These are phyloP conservation scores for Arachnomyces sp. DNA, from an alignment of 2,329 filamentous ascomycete genomes.

Conservation along the genomic window DNA sequence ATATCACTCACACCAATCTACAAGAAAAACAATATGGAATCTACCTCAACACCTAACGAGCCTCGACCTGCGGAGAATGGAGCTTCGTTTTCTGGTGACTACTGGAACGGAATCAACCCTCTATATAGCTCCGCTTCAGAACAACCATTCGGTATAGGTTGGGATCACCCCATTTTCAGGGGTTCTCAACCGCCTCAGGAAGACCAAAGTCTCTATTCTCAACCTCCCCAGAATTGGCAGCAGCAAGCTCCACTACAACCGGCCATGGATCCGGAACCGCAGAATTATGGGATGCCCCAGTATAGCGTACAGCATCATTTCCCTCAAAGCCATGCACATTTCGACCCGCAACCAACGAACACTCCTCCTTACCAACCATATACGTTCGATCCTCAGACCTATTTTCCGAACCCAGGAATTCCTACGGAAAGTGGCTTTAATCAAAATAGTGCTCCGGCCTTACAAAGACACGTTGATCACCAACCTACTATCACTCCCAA, in stretches of 20 bases:
- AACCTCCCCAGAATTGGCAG: slow-evolving; percentile 15
- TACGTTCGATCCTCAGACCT: slow-evolving; percentile 23
- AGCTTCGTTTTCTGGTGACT: slow-evolving; percentile 25
- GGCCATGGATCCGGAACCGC: slow-evolving; percentile 15
- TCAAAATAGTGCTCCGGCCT: slow-evolving; percentile 4
- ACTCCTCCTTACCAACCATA: slow-evolving; percentile 28
- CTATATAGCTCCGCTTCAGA: slow-evolving; percentile 21
- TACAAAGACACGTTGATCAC: slow-evolving; percentile 6
- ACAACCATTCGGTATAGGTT: slow-evolving; percentile 26
- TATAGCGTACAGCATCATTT: slow-evolving; percentile 15
- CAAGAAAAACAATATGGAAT: slow-evolving; percentile 24
- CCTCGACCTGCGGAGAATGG: slow-evolving; percentile 21
- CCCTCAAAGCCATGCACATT: slow-evolving; percentile 25
- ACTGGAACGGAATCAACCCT: slow-evolving; percentile 30
- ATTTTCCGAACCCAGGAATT: slow-evolving; percentile 17
- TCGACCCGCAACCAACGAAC: slow-evolving; percentile 18
- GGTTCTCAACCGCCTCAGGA: slow-evolving; percentile 19
- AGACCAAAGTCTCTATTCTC: slow-evolving; percentile 17
- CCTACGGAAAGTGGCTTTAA: slow-evolving; percentile 2
- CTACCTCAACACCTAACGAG: slow-evolving; percentile 17
- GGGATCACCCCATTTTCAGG: slow-evolving; percentile 31
- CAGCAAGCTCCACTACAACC: slow-evolving; percentile 24
- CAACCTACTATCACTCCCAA: slow-evolving; percentile 1
- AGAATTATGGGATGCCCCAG: slow-evolving; percentile 4
- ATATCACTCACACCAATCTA: slow-evolving; percentile 1